phyloP scores from a whole-genome alignment of 2,329 filamentous ascomycete genomes.

The Allantophomopsis lycopodina region DNA sequence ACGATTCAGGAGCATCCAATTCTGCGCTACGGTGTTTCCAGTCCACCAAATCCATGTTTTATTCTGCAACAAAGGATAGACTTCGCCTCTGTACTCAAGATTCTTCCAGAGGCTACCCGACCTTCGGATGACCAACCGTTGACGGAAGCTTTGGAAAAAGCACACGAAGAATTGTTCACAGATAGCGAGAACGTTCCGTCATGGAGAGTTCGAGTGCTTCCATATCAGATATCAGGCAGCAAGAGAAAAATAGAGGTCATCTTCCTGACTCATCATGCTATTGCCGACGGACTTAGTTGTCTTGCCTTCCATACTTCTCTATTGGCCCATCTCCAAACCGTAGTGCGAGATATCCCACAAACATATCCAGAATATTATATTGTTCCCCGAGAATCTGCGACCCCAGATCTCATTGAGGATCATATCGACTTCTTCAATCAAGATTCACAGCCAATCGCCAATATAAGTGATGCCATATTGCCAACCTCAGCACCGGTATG shows the following conservation, averaged over 20 bases:
- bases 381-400: conserved; percentile 1
- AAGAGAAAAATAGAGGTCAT: conserved; percentile 6
- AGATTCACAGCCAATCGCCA: neutral
- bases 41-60: conserved; percentile 7
- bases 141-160: conserved; percentile 4
- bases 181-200: conserved; percentile 8
- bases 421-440: neutral
- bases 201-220: conserved; percentile 10
- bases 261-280: conserved; percentile 8
- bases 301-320: conserved; percentile 9
- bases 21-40: conserved; percentile 7
- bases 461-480: neutral
- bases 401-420: conserved; percentile 3
- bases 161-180: conserved; percentile 6
- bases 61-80: conserved; percentile 4
- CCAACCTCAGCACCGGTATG: neutral
- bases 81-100: conserved; percentile 7
- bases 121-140: conserved; percentile 5
- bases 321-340: conserved; percentile 3
- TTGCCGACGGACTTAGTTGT: conserved; percentile 9
- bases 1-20: conserved; percentile 7
- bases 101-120: neutral
- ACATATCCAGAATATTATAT: conserved; percentile 4
- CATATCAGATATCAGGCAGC: neutral
- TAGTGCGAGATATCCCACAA: neutral